Evolutionary conservation across 1,284 basidiomycete species (phyloP), one percentile per base, ranked within the genome.

Genomic region (Anthracocystis walkeri): DNA sequence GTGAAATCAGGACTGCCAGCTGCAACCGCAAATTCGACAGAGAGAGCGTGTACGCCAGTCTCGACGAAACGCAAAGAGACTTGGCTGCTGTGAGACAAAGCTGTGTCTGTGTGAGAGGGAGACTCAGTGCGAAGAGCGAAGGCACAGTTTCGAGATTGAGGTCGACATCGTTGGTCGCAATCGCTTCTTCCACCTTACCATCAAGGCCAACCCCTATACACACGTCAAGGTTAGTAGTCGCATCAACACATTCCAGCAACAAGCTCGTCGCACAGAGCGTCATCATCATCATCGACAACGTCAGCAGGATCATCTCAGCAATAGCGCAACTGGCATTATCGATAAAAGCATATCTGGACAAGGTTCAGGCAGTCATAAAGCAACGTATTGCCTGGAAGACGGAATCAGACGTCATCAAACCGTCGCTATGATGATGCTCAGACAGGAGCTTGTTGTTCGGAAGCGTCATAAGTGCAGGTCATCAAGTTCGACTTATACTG

Each of bases 221-320:
- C 52, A 72, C 74, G 59, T 76, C 74, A 76, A 76, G 74, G 74
- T 76, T 76, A 76, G 74, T 76, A 65, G 31, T 29, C 12, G 7
- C 21, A 52, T 49, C 59, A 23, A 44, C 48, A 50, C 48, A 16
- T 23, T 27, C 18, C 38, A 27, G 25, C 46, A 35, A 21, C 23
- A 49, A 41, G 23, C 38, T 56, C 56, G 49, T 25, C 18, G 54
- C 45, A 48, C 14, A 40, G 46, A 55, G 56, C 61, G 48, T 60
- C 45, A 56, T 41, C 48, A 35, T 52, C 66, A 52, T 20, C 48
- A 45, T 46, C 61, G 33, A 23, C 38, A 58, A 23, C 54, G 14
- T 35, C 50, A 21, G 14, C 35, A 53, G 14, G 38, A 18, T 20
- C 41, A 38, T 35, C 20, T 12, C 20, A 21, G 31, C 21, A 33